phyloP scores from a whole-genome alignment of 2,329 filamentous ascomycete genomes.

The Fusarium sarcochroum region DNA sequence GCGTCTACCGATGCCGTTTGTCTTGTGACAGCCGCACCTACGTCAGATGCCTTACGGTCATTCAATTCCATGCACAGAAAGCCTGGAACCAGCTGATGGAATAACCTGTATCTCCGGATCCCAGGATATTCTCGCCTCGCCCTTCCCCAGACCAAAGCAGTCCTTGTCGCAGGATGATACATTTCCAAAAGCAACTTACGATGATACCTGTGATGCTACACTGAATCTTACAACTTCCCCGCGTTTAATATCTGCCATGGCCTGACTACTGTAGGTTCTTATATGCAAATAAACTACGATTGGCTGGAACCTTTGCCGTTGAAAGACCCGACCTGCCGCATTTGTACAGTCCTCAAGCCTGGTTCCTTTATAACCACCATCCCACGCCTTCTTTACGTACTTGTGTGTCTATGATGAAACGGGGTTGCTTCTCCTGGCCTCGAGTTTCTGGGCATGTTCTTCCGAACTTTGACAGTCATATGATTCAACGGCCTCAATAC shows the following conservation, averaged over 20 bases:
- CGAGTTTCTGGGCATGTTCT: not conserved
- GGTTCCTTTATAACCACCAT: not conserved
- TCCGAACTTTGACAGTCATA: not conserved
- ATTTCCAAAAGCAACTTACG: slow-evolving; percentile 28
- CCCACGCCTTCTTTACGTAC: not conserved
- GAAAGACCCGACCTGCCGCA: slow-evolving; percentile 3
- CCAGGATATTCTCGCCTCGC: slow-evolving; percentile 44
- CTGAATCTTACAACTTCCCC: slow-evolving; percentile 37
- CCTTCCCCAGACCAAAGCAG: slow-evolving; percentile 11
- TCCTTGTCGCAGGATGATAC: not conserved
- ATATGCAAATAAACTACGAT: not conserved
- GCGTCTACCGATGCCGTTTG: slow-evolving; percentile 19
- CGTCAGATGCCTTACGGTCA: slow-evolving; percentile 17
- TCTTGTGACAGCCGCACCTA: slow-evolving; percentile 29
- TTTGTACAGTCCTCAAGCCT: not conserved
- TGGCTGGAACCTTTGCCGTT: slow-evolving; percentile 6
- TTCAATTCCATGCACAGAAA: not conserved
- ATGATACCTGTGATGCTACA: slow-evolving; percentile 19
- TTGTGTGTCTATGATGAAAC: slow-evolving; percentile 2
- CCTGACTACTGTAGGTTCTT: not conserved
- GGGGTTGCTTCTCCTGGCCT: not conserved
- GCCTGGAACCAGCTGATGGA: slow-evolving; percentile 13
- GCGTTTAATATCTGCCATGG: slow-evolving; percentile 21
- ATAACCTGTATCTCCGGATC: slow-evolving; percentile 11
- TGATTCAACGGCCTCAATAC: not conserved